Conservation (phyloP, 208 protist species). For the Trypanosoma lewisi region DNA sequence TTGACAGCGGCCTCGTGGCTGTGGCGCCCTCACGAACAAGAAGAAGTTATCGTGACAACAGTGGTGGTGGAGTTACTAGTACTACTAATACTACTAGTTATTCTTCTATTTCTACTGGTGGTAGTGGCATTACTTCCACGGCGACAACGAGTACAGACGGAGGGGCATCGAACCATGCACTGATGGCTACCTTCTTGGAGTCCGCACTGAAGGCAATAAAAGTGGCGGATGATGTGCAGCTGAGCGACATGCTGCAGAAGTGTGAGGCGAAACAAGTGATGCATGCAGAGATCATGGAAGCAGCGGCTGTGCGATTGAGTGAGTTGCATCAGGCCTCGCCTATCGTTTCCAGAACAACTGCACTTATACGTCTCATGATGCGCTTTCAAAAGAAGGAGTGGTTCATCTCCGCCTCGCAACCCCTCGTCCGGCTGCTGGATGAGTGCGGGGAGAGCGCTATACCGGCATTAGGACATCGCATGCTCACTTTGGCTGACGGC, state of each 20-base stretch:
- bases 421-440: slow-evolving; percentile 20
- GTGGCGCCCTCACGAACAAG: slow-evolving; percentile 17
- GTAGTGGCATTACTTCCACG: too few relatives aligned
- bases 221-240: slow-evolving; percentile 37
- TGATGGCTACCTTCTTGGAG: slow-evolving; percentile 45
- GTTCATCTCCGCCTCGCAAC: slow-evolving; percentile 23
- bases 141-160: too few relatives aligned
- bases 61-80: too few relatives aligned
- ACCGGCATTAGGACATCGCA: slow-evolving; percentile 19
- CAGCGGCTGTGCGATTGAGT: slow-evolving; percentile 33
- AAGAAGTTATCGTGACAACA: neutral
- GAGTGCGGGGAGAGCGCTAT: slow-evolving; percentile 20
- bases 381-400: slow-evolving; percentile 30
- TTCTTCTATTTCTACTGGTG: too few relatives aligned
- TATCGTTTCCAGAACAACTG: slow-evolving; percentile 18
- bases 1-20: slow-evolving; percentile 40
- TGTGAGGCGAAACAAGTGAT: slow-evolving; percentile 62
- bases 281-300: slow-evolving; percentile 58
- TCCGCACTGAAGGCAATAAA: slow-evolving; percentile 33
- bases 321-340: slow-evolving; percentile 33
- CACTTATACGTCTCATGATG: slow-evolving; percentile 29
- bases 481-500: slow-evolving; percentile 36
- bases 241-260: slow-evolving; percentile 60
- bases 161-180: slow-evolving; percentile 25
- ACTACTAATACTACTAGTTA: too few relatives aligned